Evolutionary conservation across 2,329 filamentous ascomycete genomes (phyloP).

Genomic region (Hymenoscyphus albidus): DNA sequence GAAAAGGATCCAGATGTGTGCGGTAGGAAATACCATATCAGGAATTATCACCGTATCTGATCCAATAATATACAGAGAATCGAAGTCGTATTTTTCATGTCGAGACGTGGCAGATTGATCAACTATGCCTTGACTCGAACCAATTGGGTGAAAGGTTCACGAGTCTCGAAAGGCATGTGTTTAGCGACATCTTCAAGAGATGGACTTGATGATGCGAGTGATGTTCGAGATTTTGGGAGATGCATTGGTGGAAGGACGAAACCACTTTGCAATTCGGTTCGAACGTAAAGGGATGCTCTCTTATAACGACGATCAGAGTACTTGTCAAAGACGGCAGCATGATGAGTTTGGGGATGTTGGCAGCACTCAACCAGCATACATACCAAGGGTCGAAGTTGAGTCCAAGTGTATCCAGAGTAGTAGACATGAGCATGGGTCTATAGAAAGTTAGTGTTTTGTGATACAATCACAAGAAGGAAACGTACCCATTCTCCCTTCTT

Average conservation of each 20-base stretch:
- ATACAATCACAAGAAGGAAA: constrained; percentile 19
- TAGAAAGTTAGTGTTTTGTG: constrained; percentile 2
- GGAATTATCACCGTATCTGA: constrained; percentile 23
- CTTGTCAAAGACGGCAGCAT: constrained; percentile 85
- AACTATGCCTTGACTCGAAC: constrained; percentile 29
- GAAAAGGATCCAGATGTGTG: constrained; percentile 25
- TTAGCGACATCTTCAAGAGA: constrained; percentile 24
- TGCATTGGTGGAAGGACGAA: constrained; percentile 43
- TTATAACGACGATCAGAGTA: constrained; percentile 87
- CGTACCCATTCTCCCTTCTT: constrained; percentile 92
- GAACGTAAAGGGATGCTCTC: constrained; percentile 75
- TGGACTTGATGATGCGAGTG: constrained; percentile 29
- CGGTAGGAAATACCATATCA: constrained; percentile 26
- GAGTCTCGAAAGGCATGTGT: constrained; percentile 25
- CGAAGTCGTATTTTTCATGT: constrained; percentile 19
- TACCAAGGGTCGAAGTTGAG: constrained; percentile 75
- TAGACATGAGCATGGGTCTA: constrained; percentile 80
- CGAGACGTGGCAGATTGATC: neutral
- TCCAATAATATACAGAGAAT: constrained; percentile 36
- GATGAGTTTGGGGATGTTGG: constrained; percentile 74
- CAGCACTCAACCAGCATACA: constrained; percentile 83
- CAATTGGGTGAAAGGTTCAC: constrained; percentile 30
- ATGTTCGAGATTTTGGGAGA: constrained; percentile 22
- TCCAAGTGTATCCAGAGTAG: constrained; percentile 90
- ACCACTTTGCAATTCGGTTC: constrained; percentile 64